A percentile compares a stretch with the other conserved stretches of the same genome.
These are phyloP conservation scores for Populus euphratica DNA, from an alignment of 345 rosid species.

Conservation along the genomic window DNA sequence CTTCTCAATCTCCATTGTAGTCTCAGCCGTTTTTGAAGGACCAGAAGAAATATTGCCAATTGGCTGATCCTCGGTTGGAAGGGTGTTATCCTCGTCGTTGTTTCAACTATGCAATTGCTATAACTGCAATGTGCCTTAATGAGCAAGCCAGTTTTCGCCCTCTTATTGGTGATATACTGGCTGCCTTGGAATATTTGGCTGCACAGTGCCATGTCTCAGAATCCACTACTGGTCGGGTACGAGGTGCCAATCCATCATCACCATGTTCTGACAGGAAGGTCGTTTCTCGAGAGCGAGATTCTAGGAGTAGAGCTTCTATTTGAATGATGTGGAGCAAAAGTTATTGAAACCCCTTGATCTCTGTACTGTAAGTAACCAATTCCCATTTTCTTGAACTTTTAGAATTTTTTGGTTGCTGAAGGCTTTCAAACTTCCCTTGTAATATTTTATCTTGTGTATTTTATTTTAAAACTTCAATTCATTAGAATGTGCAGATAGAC, in stretches of 20 bases:
- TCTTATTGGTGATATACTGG: conserved; percentile 76
- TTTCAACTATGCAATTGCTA: conserved; percentile 82
- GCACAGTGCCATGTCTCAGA: conserved; percentile 8
- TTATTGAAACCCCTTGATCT: neutral
- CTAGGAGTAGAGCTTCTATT: neutral
- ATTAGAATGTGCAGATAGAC: too few species aligned
- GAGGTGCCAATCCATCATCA: neutral
- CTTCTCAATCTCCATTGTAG: conserved; percentile 35
- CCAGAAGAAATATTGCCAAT: conserved; percentile 56
- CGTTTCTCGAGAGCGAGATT: neutral
- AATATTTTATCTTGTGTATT: neutral
- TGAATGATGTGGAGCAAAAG: conserved; percentile 7
- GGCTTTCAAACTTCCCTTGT: neutral
- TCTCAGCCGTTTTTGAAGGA: conserved; percentile 65
- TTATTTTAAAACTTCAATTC: too few species aligned
- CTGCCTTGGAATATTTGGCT: conserved; percentile 50
- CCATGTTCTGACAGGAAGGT: neutral
- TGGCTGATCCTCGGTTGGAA: conserved; percentile 73
- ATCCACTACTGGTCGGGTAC: neutral
- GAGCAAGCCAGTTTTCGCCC: conserved; percentile 93
- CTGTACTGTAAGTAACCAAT: conserved; percentile 12
- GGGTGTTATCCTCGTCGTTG: conserved; percentile 72
- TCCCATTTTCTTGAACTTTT: neutral
- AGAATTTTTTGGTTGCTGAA: neutral
- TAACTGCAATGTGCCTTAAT: conserved; percentile 85